Evolutionary conservation across 495 filamentous ascomycete genomes (phyloP), one percentile per base, ranked within the genome.

Genomic region (Aspergillus mulundensis): DNA sequence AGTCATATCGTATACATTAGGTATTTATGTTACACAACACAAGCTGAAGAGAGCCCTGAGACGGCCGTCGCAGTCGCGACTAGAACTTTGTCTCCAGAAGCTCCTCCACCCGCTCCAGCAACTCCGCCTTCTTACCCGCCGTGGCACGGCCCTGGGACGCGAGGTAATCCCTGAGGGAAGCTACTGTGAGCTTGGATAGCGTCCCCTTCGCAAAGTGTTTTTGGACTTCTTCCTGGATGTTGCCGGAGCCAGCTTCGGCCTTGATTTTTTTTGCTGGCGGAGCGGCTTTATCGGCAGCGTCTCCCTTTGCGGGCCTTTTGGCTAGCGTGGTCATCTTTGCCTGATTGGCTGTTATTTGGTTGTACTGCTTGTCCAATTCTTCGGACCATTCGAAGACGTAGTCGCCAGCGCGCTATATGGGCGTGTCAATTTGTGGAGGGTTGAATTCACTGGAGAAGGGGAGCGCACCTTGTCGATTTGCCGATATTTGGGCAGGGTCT

Each of bases 401-500:
- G 8, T 79, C 76, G 1, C 91, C 91, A 2, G 87, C 86, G 19
- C 95, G 82, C 73, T 81, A 42, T 0, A 1, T 49, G 3, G 12
- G n/a, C 23, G 14, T 10, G 19, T 39, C 38, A 18, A 39, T 43
- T 6, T 15, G 3, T n/a, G 15, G 6, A 42, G 1, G 18, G 20
- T 15, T 7, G n/a, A n/a, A 15, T 21, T 30, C 14, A 15, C 12
- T 42, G 6, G 1, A 36, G n/a, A 15, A 39, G 25, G 4, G 3
- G 23, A 2, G n/a, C 5, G 6, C 38, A 81, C 79, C 68, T 95
- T 97, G 67, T 94, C 79, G 40, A 98, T 96, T 57, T 89, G 84
- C 53, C 74, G 77, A 68, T 88, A 91, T 59, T 87, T 92, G 0
- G 95, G 95, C 1, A 88, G 60, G 0, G 93, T 97, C 50, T 87